Base-by-base conservation (phyloP, 2,329 filamentous ascomycete species). In the Epichloe aotearoae region DNA sequence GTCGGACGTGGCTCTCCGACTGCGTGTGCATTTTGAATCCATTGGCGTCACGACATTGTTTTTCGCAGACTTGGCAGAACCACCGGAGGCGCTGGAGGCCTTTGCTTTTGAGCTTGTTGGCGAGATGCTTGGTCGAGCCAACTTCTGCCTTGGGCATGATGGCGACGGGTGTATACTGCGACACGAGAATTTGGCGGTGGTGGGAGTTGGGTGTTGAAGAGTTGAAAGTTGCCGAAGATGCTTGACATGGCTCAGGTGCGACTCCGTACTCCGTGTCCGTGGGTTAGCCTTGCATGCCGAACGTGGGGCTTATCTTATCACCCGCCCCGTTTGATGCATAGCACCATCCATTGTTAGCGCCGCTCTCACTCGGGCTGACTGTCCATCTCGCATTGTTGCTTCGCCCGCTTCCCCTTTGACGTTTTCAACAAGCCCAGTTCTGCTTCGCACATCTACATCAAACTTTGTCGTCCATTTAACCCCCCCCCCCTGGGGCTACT, bases 81-180 rank as follows among this genome's bases (percentile, higher is more conserved):
- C 88, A 98, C 64, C 91, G 80, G 50, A 98, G 74, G 6, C 91
- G 79, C 62, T 93, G 85, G 11, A 82, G 69, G 50, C 82, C 83
- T 65, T 88, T 85, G 55, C 81, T 79, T 70, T 95, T 96, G 73
- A 95, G 83, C 70, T 89, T 85, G 72, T 97, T 97, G 69, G 79
- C 82, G 53, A 97, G 77, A 66, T 88, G 80, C 71, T 96, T 97
- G n/a, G 84, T 88, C 51, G 84, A 87, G 56, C 93, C 93, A 50
- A 88, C 83, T 73, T 97, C 93, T 61, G 93, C 93, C 73, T 87
- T 88, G 49, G 84, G 84, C 91, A 97, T 97, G 49, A 64, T 84
- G 44, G 40, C 34, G 38, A 37, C 4, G 14, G 10, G 26, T 30
- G 10, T 30, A 30, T 30, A 11, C 3, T 30, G 26, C 26, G 26